Evolutionary conservation across 768 basidiomycete species (phyloP).

Genomic region (Panellus pusillus): DNA sequence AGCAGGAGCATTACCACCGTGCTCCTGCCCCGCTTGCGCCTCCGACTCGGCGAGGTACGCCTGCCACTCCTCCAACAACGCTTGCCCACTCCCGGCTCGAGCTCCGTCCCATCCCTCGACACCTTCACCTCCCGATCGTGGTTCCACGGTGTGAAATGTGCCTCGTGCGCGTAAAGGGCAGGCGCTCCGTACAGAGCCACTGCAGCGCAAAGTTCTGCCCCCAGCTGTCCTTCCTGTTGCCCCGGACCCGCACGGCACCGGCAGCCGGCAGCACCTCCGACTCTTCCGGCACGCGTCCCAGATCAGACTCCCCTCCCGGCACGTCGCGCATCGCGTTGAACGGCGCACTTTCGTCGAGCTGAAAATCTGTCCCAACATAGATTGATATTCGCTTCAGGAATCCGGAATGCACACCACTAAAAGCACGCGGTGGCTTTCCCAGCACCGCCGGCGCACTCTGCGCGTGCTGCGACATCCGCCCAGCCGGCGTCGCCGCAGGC

Average conservation of each 20-base stretch:
- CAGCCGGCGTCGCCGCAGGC: neutral
- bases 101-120: constrained; percentile 87
- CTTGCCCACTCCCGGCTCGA: constrained; percentile 77
- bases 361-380: constrained; percentile 27
- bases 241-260: constrained; percentile 9
- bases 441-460: constrained; percentile 54
- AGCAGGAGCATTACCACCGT: no score
- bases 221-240: constrained; percentile 47
- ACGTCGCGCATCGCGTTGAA: constrained; percentile 10
- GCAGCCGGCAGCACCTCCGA: constrained; percentile 15
- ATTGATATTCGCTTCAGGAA: no score
- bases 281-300: neutral
- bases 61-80: constrained; percentile 71
- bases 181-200: constrained; percentile 70
- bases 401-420: no score
- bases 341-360: constrained; percentile 35
- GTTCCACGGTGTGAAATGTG: constrained; percentile 92
- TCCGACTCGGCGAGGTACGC: constrained; percentile 24
- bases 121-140: constrained; percentile 79
- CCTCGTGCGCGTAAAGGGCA: constrained; percentile 76
- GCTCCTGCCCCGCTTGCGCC: constrained; percentile 1
- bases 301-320: neutral
- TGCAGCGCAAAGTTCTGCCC: constrained; percentile 78
- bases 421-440: constrained; percentile 33
- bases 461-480: constrained; percentile 24